Percentiles rank a stretch among this genome's conserved stretches.
These are phyloP conservation scores for Pseudevernia furfuracea DNA, from an alignment of 495 filamentous ascomycete genomes.

Conservation along the genomic window DNA sequence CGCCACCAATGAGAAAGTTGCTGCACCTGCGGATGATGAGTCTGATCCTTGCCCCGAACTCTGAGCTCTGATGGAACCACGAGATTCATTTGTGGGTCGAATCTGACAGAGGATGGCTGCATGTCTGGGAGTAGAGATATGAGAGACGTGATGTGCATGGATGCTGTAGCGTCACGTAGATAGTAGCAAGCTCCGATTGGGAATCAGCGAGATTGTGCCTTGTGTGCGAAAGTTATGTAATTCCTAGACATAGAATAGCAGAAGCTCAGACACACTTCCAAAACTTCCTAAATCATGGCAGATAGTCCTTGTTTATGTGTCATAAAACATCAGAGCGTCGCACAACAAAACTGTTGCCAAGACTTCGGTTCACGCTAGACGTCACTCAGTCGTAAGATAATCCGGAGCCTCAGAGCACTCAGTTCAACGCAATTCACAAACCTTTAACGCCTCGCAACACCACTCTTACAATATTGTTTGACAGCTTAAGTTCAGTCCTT, in stretches of 20 bases:
- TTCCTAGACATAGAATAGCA: neutral
- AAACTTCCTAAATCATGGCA: neutral
- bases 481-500: neutral
- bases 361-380: neutral
- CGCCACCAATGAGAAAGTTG: neutral
- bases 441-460: neutral
- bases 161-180: neutral
- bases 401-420: neutral
- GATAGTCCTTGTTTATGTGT: too few species aligned
- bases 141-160: neutral
- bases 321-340: too few species aligned
- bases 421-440: neutral
- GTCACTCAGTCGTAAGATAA: neutral
- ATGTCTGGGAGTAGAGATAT: neutral
- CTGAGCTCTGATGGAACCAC: neutral
- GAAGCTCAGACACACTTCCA: neutral
- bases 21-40: neutral
- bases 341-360: neutral
- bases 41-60: constrained; percentile 3
- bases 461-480: neutral
- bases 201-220: neutral
- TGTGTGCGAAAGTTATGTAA: neutral
- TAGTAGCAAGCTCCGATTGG: neutral
- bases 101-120: neutral
- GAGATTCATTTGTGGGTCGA: neutral